Evolutionary conservation across 805 yeast genomes (phyloP), one percentile per base, ranked within the genome.

Genomic region (Starmerella vaccinii): DNA sequence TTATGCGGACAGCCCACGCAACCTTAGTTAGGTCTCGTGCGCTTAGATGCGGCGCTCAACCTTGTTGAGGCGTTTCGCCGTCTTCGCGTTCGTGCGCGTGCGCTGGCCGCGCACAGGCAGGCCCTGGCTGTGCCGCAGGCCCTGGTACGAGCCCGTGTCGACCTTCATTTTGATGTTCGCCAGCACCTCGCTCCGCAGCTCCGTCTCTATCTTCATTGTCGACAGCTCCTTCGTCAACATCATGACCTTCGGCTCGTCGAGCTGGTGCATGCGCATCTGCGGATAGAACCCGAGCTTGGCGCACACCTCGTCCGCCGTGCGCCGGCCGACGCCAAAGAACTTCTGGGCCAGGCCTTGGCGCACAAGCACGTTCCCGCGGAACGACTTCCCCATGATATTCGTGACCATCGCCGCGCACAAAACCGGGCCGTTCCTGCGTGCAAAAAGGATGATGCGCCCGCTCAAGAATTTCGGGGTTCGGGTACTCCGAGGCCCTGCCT

Each of bases 281-380:
- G 97, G 97, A 63, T 89, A 90, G 53, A 92, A 76, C 10, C 95
- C 96, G 21, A 90, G 77, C 63, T 80, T 86, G 35, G 97, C 81
- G 65, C 96, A 88, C 48, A 92, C 72, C 60, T 73, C 72, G 56
- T 76, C 77, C 2, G 97, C 90, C 9, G 84, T 78, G 49, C 70
- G 66, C 42, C 70, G 67, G n/a, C 97, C 96, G 37, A 92, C 72
- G 27, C 97, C 98, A 64, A 84, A 89, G 57, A 92, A 82, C 55
- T 81, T 81, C 50, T 82, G 76, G 22, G 89, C 80, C 55, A 92
- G 73, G 4, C 94, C 97, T 56, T 75, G 66, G 32, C 59, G 54
- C 34, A 66, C 56, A 9, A 63, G 55, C 18, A 55, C 51, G 53
- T 65, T 65, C 35, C 70, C 70, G 33, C 68, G 61, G 58, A 66